Evolutionary conservation across 768 basidiomycete species (phyloP).

Genomic region (Tephrocybe sp.): DNA sequence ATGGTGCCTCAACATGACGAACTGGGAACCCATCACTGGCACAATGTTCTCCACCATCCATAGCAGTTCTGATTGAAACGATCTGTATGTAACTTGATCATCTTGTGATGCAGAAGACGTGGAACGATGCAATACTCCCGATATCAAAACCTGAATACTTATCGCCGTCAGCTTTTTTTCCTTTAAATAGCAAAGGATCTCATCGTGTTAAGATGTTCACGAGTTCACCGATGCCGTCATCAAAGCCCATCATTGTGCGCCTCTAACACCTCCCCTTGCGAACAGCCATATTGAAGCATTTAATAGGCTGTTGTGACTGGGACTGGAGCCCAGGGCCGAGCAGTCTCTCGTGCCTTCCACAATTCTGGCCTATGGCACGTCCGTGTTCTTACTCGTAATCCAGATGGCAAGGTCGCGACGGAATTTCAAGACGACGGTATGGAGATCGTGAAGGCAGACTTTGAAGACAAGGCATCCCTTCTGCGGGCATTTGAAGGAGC

Average conservation of each 20-base stretch:
- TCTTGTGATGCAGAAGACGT: no score
- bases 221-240: background rate
- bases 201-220: no score
- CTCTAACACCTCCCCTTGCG: background rate
- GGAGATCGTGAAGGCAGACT: constrained; percentile 11
- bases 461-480: constrained; percentile 11
- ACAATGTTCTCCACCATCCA: no score
- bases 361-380: constrained; percentile 15
- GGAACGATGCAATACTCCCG: no score
- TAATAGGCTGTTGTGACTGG: constrained; percentile 13
- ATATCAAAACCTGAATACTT: no score
- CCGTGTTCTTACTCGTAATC: constrained; percentile 14
- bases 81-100: no score
- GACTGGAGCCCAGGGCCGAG: constrained; percentile 13
- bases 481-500: constrained; percentile 10
- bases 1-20: no score
- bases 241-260: constrained; percentile 9
- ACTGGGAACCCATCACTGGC: no score
- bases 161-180: no score
- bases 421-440: constrained; percentile 8
- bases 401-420: constrained; percentile 1
- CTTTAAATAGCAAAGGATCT: no score
- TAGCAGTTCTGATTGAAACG: no score
- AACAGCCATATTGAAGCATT: background rate
- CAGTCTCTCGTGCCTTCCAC: constrained; percentile 13